Evolutionary conservation across 441 rosid species (phyloP).

Genomic region (Pelargonium australe): DNA sequence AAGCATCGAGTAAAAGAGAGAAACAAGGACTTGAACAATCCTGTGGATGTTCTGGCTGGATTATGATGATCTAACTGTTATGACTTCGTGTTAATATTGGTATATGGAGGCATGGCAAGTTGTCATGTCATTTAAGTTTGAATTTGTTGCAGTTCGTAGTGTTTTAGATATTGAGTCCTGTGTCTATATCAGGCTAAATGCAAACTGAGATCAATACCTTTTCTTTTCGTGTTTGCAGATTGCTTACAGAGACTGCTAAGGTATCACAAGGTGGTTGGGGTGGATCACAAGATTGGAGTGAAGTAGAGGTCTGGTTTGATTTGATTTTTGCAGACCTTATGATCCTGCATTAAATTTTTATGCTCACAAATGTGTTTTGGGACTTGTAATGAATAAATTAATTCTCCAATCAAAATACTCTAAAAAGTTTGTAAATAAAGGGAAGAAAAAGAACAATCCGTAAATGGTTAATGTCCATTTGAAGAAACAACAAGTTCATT

Average conservation of each 20-base stretch:
- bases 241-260: conserved; percentile 64
- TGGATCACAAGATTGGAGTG: conserved; percentile 58
- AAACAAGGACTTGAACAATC: no score
- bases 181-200: neutral
- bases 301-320: conserved; percentile 49
- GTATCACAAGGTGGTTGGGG: conserved; percentile 60
- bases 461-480: no score
- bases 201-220: neutral
- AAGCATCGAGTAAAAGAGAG: no score
- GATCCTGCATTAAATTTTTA: neutral
- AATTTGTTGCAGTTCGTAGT: neutral
- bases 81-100: no score
- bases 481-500: no score
- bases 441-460: no score
- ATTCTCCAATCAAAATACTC: no score
- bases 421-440: no score
- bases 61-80: no score
- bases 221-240: conserved; percentile 32
- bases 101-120: no score
- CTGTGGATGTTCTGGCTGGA: no score
- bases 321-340: neutral
- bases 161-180: neutral
- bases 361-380: neutral
- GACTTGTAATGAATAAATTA: neutral
- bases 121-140: neutral